phyloP scores from a whole-genome alignment of 257 asterid genomes.

The Primulina tabacum region DNA sequence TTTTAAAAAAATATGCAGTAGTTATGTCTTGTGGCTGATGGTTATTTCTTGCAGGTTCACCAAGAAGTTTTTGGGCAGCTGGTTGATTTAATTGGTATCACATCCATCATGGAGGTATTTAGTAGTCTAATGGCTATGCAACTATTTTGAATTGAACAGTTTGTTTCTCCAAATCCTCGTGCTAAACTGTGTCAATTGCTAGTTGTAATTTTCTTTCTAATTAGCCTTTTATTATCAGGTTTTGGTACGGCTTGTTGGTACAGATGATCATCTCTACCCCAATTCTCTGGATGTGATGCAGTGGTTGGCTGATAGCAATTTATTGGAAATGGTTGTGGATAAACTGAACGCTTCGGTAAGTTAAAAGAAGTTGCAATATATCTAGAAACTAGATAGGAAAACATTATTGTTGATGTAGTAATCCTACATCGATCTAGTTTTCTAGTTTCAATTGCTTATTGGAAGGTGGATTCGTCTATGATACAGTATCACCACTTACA shows the following conservation, averaged over 20 bases:
- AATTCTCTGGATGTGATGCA: slow-evolving; percentile 82
- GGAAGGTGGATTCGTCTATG: neutral
- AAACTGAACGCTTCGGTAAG: slow-evolving; percentile 77
- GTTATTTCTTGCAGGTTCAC: slow-evolving; percentile 54
- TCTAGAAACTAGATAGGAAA: slow-evolving; percentile 12
- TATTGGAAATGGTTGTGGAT: slow-evolving; percentile 95
- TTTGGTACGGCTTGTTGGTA: slow-evolving; percentile 88
- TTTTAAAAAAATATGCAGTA: neutral
- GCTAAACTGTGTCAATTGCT: neutral
- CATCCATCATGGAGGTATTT: slow-evolving; percentile 96
- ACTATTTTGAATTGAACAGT: slow-evolving; percentile 11
- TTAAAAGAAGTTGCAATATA: slow-evolving; percentile 3
- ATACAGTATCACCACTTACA: neutral
- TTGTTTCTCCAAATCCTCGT: neutral
- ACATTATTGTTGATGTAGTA: slow-evolving; percentile 6
- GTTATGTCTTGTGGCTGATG: slow-evolving; percentile 3
- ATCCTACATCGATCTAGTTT: slow-evolving; percentile 15
- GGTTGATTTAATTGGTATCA: slow-evolving; percentile 95
- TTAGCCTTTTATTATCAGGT: slow-evolving; percentile 50
- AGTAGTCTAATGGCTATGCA: slow-evolving; percentile 18
- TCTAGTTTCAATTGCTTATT: slow-evolving; percentile 14
- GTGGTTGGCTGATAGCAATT: slow-evolving; percentile 93
- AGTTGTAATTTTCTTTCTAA: slow-evolving; percentile 29
- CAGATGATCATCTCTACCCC: slow-evolving; percentile 85
- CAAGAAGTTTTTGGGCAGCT: slow-evolving; percentile 83